phyloP scores from a whole-genome alignment of 2,329 filamentous ascomycete genomes.

The Mycosphaerelloides madeirae region DNA sequence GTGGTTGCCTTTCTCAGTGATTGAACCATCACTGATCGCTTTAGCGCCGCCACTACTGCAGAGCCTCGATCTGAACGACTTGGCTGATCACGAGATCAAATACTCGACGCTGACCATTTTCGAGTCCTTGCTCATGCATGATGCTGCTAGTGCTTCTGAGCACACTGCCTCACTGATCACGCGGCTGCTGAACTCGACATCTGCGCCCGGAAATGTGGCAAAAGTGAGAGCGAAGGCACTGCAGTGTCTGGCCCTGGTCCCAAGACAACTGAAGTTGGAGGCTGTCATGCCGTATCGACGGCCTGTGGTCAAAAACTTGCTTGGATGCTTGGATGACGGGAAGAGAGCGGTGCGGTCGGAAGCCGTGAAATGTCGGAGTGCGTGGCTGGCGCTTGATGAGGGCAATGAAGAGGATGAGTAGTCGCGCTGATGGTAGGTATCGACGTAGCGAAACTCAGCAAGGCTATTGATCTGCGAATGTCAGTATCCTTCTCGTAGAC shows the following conservation, averaged over 20 bases:
- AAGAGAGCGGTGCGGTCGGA: constrained; percentile 59
- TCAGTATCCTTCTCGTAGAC: no score
- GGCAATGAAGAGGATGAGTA: constrained; percentile 49
- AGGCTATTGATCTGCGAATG: no score
- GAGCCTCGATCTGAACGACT: constrained; percentile 49
- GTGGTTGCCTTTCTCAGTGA: constrained; percentile 55
- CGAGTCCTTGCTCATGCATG: constrained; percentile 54
- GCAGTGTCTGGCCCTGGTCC: constrained; percentile 45
- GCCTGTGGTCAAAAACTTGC: constrained; percentile 54
- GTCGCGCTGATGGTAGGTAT: no score
- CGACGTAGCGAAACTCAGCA: neutral
- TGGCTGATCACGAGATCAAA: constrained; percentile 50
- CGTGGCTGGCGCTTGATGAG: constrained; percentile 58
- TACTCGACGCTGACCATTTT: constrained; percentile 57
- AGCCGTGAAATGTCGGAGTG: constrained; percentile 57
- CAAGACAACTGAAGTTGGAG: constrained; percentile 45
- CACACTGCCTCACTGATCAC: constrained; percentile 55
- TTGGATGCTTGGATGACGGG: constrained; percentile 55
- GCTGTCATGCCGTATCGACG: constrained; percentile 54
- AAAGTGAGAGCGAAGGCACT: constrained; percentile 47
- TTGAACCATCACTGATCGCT: constrained; percentile 54
- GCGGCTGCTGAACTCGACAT: constrained; percentile 47
- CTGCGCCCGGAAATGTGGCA: constrained; percentile 29
- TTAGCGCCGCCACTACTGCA: constrained; percentile 60
- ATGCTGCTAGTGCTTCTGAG: constrained; percentile 49